Conservation (phyloP, 257 asterid species). For the Solanum chaucha region DNA sequence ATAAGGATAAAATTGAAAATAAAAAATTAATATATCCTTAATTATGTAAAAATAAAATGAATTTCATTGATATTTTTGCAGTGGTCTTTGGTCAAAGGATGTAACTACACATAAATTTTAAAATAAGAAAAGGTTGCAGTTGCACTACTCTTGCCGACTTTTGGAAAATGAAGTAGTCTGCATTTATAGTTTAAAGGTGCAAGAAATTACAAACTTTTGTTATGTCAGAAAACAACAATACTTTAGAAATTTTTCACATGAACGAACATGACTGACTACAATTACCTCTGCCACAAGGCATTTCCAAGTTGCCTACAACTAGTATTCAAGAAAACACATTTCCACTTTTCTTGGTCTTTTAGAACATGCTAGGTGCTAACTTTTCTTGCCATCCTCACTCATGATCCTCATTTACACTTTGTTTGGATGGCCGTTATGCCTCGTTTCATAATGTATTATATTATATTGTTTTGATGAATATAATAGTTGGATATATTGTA, state of each 20-base stretch:
- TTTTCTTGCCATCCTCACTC: neutral
- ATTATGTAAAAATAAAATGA: no score
- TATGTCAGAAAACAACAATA: neutral
- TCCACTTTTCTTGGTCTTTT: neutral
- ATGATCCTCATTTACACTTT: neutral
- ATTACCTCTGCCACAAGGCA: neutral
- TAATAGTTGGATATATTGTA: no score
- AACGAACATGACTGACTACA: neutral
- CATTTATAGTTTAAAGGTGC: neutral
- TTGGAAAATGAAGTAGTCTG: neutral
- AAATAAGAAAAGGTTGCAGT: neutral
- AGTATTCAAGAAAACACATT: neutral
- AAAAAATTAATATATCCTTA: no score
- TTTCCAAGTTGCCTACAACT: neutral
- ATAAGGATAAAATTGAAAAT: neutral
- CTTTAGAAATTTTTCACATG: neutral
- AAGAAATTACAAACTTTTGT: neutral
- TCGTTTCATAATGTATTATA: neutral
- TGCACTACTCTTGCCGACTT: neutral
- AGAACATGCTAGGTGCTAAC: neutral
- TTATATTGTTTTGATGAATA: no score
- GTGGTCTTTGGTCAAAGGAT: slow-evolving; percentile 3
- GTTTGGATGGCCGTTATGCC: neutral
- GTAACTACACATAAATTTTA: neutral
- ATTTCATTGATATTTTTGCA: no score